Evolutionary conservation across 176 grass and related monocot genomes (phyloP).

Genomic region (Aegilops bicornis): DNA sequence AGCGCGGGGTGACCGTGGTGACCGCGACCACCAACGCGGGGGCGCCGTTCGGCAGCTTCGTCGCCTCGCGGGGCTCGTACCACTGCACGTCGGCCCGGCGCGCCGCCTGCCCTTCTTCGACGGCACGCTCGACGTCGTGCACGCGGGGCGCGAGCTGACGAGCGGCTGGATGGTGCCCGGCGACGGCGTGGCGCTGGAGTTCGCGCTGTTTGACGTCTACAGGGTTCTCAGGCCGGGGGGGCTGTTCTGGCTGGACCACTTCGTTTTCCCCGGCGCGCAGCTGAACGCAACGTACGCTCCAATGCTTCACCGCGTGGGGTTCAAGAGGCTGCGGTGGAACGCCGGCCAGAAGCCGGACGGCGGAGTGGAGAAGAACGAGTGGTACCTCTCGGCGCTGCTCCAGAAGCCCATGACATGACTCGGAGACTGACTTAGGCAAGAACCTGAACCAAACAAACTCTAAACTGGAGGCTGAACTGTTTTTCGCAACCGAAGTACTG

Average conservation of each 20-base stretch:
- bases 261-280: slow-evolving; percentile 35
- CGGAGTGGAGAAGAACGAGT: slow-evolving; percentile 34
- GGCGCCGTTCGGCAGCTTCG: slow-evolving; percentile 57
- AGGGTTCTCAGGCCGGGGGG: slow-evolving; percentile 63
- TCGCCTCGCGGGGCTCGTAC: slow-evolving; percentile 49
- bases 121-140: slow-evolving; percentile 64
- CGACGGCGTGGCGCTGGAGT: slow-evolving; percentile 47
- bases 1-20: slow-evolving; percentile 56
- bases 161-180: slow-evolving; percentile 23
- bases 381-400: slow-evolving; percentile 56
- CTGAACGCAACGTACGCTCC: slow-evolving; percentile 43
- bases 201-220: slow-evolving; percentile 66
- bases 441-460: neutral
- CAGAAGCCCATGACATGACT: slow-evolving; percentile 46
- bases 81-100: slow-evolving; percentile 46
- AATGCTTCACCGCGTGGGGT: slow-evolving; percentile 38
- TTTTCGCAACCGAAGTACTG: neutral
- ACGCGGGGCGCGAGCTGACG: slow-evolving; percentile 45
- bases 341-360: slow-evolving; percentile 43
- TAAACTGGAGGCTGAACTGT: neutral
- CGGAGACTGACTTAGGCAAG: neutral
- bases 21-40: slow-evolving; percentile 47
- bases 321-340: slow-evolving; percentile 43
- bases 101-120: slow-evolving; percentile 73
- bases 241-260: slow-evolving; percentile 59